Percentiles rank a stretch among this genome's conserved stretches.
Conservation (phyloP, 2,329 filamentous ascomycete species). For the Didymella pomorum region DNA sequence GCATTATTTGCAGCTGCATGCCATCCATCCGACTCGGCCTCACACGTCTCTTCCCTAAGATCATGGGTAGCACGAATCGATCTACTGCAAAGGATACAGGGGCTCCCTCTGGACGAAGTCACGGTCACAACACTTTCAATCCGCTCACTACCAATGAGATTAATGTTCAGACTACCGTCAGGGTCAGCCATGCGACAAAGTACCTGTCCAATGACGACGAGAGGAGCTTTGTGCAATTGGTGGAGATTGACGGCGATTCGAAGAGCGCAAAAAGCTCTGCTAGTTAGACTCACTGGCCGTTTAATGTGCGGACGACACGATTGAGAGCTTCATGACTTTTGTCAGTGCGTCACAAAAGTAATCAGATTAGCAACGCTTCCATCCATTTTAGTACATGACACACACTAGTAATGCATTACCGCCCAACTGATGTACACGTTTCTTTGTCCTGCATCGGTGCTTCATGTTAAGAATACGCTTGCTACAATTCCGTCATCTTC, state of each 20-base stretch:
- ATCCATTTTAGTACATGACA: too few species aligned
- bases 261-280: slow-evolving; percentile 8
- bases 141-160: slow-evolving; percentile 11
- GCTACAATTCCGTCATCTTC: too few species aligned
- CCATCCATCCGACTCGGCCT: slow-evolving; percentile 49
- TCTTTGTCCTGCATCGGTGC: too few species aligned
- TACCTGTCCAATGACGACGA: slow-evolving; percentile 1
- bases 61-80: slow-evolving; percentile 12
- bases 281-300: not conserved
- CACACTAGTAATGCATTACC: too few species aligned
- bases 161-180: slow-evolving; percentile 15
- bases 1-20: slow-evolving; percentile 55
- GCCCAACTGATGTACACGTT: too few species aligned
- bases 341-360: too few species aligned
- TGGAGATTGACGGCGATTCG: slow-evolving; percentile 15
- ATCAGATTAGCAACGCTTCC: too few species aligned
- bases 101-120: slow-evolving; percentile 4
- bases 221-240: slow-evolving; percentile 17
- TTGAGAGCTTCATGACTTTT: too few species aligned
- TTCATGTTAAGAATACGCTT: too few species aligned
- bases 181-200: slow-evolving; percentile 13
- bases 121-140: slow-evolving; percentile 1
- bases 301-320: too few species aligned
- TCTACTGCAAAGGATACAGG: slow-evolving; percentile 7
- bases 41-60: slow-evolving; percentile 10